A percentile compares a stretch with the other conserved stretches of the same genome.
Evolutionary conservation across 306 rosid species (phyloP).

Genomic region (Ziziphus jujuba): DNA sequence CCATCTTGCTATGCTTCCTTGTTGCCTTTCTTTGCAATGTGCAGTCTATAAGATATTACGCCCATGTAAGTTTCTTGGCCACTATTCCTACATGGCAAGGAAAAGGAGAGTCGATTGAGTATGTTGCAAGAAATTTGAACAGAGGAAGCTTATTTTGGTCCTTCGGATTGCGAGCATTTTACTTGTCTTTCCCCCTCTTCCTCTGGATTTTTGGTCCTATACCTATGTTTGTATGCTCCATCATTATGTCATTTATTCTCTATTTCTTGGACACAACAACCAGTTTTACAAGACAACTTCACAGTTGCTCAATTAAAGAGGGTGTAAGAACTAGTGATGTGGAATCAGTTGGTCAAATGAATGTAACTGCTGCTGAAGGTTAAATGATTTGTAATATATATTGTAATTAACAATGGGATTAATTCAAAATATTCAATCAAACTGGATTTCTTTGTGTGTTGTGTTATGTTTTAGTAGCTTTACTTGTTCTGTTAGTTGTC

Average conservation of each 20-base stretch:
- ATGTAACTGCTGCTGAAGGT: slow-evolving; percentile 6
- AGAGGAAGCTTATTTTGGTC: slow-evolving; percentile 80
- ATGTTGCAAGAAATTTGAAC: slow-evolving; percentile 61
- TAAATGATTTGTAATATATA: background rate
- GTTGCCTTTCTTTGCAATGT: slow-evolving; percentile 83
- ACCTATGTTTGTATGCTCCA: slow-evolving; percentile 71
- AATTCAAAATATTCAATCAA: background rate
- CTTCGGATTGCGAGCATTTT: slow-evolving; percentile 76
- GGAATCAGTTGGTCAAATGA: slow-evolving; percentile 38
- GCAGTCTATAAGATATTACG: slow-evolving; percentile 80
- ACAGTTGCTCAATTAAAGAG: slow-evolving; percentile 43
- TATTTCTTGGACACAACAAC: slow-evolving; percentile 82
- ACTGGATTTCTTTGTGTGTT: background rate
- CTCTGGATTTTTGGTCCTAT: slow-evolving; percentile 90
- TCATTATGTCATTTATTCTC: slow-evolving; percentile 50
- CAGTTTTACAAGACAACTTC: slow-evolving; percentile 61
- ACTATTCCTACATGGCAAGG: slow-evolving; percentile 66
- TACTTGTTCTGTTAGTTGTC: too few species aligned
- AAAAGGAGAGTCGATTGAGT: slow-evolving; percentile 42
- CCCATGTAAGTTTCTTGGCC: slow-evolving; percentile 82
- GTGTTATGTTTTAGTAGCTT: too few species aligned
- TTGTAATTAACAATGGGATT: slow-evolving; percentile 3
- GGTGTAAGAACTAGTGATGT: slow-evolving; percentile 27
- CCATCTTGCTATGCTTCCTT: slow-evolving; percentile 73
- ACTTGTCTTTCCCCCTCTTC: slow-evolving; percentile 79